phyloP scores from a whole-genome alignment of 176 grass and related monocot species.

The Hsuehochloa calcarea region DNA sequence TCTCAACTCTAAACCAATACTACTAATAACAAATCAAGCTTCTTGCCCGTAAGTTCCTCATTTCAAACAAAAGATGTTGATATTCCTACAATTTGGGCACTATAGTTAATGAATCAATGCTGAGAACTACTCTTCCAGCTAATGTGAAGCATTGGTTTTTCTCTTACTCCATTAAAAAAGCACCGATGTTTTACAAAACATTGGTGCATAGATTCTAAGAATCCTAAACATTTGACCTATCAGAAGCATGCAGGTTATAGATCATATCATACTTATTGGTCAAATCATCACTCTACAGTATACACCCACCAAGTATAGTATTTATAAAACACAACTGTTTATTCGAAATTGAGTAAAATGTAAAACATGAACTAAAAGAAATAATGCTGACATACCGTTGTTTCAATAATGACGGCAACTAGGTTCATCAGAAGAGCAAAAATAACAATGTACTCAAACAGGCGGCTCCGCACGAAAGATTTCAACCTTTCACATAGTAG shows the following conservation, averaged over 20 bases:
- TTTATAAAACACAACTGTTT: not conserved
- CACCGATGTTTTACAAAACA: not conserved
- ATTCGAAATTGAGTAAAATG: conserved; percentile 19
- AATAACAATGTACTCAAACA: conserved; percentile 69
- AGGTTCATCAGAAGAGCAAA: conserved; percentile 84
- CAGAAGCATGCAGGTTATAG: not conserved
- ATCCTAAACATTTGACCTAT: not conserved
- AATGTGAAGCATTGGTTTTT: conserved; percentile 26
- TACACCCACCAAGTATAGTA: conserved; percentile 1
- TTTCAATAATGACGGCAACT: conserved; percentile 93
- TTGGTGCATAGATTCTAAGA: not conserved
- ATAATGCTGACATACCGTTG: conserved; percentile 56
- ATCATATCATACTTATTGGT: conserved; percentile 18
- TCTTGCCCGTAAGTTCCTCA: conserved; percentile 6
- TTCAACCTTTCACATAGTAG: conserved; percentile 61
- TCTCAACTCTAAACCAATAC: conserved; percentile 1
- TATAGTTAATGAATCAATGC: not conserved
- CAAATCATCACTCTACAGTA: conserved; percentile 5
- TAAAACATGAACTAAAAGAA: conserved; percentile 24
- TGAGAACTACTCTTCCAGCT: not conserved
- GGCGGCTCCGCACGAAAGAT: conserved; percentile 67
- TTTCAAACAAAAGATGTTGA: not conserved
- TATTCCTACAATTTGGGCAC: not conserved
- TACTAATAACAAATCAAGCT: not conserved
- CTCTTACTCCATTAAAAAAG: conserved; percentile 1